Evolutionary conservation across 495 filamentous ascomycete genomes (phyloP), one percentile per base, ranked within the genome.

Genomic region (Barbatosphaeria neglecta): DNA sequence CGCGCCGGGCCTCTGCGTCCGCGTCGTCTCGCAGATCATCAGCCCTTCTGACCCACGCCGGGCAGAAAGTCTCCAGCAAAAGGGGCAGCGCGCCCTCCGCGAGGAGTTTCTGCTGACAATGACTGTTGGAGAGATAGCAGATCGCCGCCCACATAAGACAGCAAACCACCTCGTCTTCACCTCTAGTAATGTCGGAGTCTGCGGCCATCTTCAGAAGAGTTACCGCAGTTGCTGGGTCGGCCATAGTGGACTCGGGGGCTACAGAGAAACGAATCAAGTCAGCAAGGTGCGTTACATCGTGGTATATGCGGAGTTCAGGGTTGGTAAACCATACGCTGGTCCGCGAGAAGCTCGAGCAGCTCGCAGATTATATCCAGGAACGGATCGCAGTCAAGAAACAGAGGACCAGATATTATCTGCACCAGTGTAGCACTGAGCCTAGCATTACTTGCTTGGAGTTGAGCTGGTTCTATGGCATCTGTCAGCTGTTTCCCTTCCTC

Each of bases 1-100:
- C 64, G 28, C 84, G 58, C 37, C 70, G 62, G 42, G 75, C 64
- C 16, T 64, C 60, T 8, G 77, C 70, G 13, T 81, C 80, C 3
- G 60, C 25, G 24, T 70, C 31, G 31, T 35, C 31, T n/a, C n/a
- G n/a, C n/a, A n/a, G n/a, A n/a, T n/a, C n/a, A n/a, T n/a, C n/a
- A n/a, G n/a, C n/a, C n/a, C 56, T 48, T 6, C 48, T 45, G 52
- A 55, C 52, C 25, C 63, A 48, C 45, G 58, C 48, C 51, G 58
- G 47, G 25, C 66, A 65, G 24, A 61, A 55, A 10, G 50, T 15
- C 4, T 68, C 55, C 20, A 72, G 56, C 10, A 64, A n/a, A n/a
- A n/a, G 39, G 0, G 45, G 16, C 37, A 68, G 28, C 19, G 61
- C 54, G 22, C 50, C 55, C 2, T 61, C 48, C 0, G 58, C 50